Base-by-base conservation (phyloP, 768 basidiomycete species). In the Pluteus cervinus region DNA sequence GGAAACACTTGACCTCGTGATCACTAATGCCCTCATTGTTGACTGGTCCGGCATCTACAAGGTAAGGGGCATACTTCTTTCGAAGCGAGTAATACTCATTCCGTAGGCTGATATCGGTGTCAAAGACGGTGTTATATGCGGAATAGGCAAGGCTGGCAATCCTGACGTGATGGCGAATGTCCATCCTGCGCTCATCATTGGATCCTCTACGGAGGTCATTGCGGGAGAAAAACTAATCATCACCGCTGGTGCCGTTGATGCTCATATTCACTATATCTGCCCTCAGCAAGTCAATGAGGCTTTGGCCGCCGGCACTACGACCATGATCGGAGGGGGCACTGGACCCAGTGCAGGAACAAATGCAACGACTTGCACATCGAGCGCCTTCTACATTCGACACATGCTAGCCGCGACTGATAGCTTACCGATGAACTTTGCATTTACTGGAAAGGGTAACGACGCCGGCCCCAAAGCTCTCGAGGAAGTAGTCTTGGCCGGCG, bases 401-500 rank as follows among this genome's bases (percentile, higher is more conserved):
- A 98, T 98, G 94, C 67, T 99, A 37, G 74, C 81, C 0, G 93
- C 94, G 4, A 94, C 89, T 9, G 96, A 99, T 54, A 74, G 75
- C 4, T 60, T 97, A 33, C 78, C 92, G 1, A 79, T 96, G 69
- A 97, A 97, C 54, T 90, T 94, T 57, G 87, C 73, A 2, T 87
- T 98, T 53, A 99, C 96, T 1, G 94, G 93, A 10, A 98, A 96
- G 60, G 96, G 93, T 0, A 98, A 97, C 47, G 96, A 99, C 53
- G 74, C 86, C 1, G 90, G 82, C 0, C 65, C 71, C 7, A 66
- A 49, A 2, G 83, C 86, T 3, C 55, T 97, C 37, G 81, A 80
- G 55, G 93, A 96, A 41, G 69, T 92, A 38, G 69, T 94, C 17
- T 66, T 68, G 41, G 88, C 89, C 9, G 93, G 93, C 7, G 90